Base-by-base conservation (phyloP, 306 rosid species). In the Carpinus fangiana region DNA sequence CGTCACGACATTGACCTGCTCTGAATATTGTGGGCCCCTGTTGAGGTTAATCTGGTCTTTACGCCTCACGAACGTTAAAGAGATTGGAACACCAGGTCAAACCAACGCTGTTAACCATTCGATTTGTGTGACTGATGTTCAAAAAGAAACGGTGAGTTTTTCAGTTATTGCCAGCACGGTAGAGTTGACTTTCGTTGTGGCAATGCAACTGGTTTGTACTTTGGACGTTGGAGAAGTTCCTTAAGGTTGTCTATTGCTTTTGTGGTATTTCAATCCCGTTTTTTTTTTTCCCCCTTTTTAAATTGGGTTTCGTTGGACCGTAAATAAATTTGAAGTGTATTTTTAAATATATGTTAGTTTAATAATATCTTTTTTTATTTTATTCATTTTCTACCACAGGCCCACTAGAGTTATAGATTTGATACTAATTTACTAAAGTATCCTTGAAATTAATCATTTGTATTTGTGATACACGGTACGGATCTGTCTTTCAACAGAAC, bases 71-170 rank as follows among this genome's bases (percentile, higher is more conserved):
- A 48, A 46, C 61, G 70, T 41, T 73, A 36, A 64, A 48, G 84
- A 61, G 76, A 81, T 68, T 47, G 73, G 73, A 48, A n/a, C 60
- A 62, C 55, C 23, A 21, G 83, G 86, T 87, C 88, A 87, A 82
- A 87, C 81, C 51, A 50, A 69, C 17, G 13, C 60, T 76, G 28
- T 18, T 36, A 59, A 78, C 86, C 86, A 82, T 83, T 28, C 46
- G 85, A 86, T 83, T 14, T 71, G 73, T 76, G 64, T 48, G 60
- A 80, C 72, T 71, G 52, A 12, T 10, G 53, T 57, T 10, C 2
- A 23, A 75, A 51, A 50, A 45, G 34, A 38, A 52, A 52, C 17
- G 14, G 67, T 11, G 62, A 23, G 34, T 48, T 14, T 61, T 54
- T 73, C 55, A 53, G 50, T 85, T 70, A 80, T 62, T 78, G 78